Conservation (phyloP, 129 eudicot species). For the Chrysanthemum makinoi region DNA sequence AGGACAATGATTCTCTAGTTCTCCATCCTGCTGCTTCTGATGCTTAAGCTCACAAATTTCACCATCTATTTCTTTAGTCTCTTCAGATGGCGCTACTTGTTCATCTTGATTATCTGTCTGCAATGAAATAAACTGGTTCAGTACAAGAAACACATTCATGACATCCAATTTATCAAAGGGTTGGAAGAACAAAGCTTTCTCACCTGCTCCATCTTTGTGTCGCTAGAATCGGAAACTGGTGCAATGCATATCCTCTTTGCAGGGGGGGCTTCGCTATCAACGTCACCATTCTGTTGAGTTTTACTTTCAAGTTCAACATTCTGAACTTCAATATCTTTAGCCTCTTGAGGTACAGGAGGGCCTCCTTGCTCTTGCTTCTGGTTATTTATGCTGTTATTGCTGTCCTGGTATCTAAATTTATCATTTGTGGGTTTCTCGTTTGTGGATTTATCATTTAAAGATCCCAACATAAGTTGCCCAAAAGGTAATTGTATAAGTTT, state of each 20-base stretch:
- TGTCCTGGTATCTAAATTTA: slow-evolving; percentile 37
- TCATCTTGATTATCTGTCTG: slow-evolving; percentile 29
- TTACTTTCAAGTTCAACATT: slow-evolving; percentile 42
- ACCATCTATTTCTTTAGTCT: slow-evolving; percentile 34
- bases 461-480: slow-evolving; percentile 90
- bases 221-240: slow-evolving; percentile 44
- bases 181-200: slow-evolving; percentile 10
- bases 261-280: slow-evolving; percentile 54
- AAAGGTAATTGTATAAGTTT: slow-evolving; percentile 87
- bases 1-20: slow-evolving; percentile 38
- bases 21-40: slow-evolving; percentile 45
- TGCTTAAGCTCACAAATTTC: slow-evolving; percentile 35
- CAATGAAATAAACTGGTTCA: slow-evolving; percentile 15
- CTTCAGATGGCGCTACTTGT: slow-evolving; percentile 36
- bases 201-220: slow-evolving; percentile 57
- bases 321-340: slow-evolving; percentile 25
- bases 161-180: slow-evolving; percentile 12
- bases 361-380: slow-evolving; percentile 27
- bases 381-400: slow-evolving; percentile 27
- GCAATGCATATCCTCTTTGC: slow-evolving; percentile 50
- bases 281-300: slow-evolving; percentile 46
- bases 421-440: slow-evolving; percentile 40
- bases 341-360: slow-evolving; percentile 44
- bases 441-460: slow-evolving; percentile 44
- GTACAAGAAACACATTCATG: neutral